Evolutionary conservation across 768 basidiomycete species (phyloP), one percentile per base, ranked within the genome.

Genomic region (Collybiopsis confluens): DNA sequence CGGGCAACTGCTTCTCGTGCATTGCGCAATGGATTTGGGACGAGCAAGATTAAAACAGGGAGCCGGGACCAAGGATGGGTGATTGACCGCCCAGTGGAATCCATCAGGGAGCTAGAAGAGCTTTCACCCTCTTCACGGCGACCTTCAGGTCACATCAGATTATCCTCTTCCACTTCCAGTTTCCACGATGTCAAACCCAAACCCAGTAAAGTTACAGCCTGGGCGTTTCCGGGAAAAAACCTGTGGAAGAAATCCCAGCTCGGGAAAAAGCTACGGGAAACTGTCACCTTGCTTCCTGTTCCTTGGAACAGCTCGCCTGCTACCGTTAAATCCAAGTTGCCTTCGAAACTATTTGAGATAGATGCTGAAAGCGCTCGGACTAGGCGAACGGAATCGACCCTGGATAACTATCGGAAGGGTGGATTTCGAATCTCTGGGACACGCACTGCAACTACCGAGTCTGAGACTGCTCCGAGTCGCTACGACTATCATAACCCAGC

Each of bases 291-390:
- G 7, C 11, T 50, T 2, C 38, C 40, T 15, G 20, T 43, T 7
- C 56, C 52, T 13, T 57, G 52, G 52, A 54, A 57, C 41, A 58
- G 56, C 43, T 53, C 52, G 23, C 55, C 59, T n/a, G 61, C 59
- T 33, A 46, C 47, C 11, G 63, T 65, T 18, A 28, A 37, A 13
- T 46, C 57, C 24, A 23, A 28, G 11, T 16, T 13, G 0, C 43
- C 58, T 8, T 46, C 57, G 42, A 18, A 27, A 9, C 30, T 50
- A 8, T 63, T 63, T 54, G 52, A 55, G 42, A 59, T 65, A 36
- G 64, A 65, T 49, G 59, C 55, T n/a, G 18, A 51, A 10, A 55
- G 45, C n/a, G 13, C 42, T 28, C 55, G 47, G 28, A 52, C 61
- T 8, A 13, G 30, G 30, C 37, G 33, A 15, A 55, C 54, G 2